A percentile compares a stretch with the other conserved stretches of the same genome.
phyloP scores from a whole-genome alignment of 768 basidiomycete species.

The Candolleomyces eurysporus region DNA sequence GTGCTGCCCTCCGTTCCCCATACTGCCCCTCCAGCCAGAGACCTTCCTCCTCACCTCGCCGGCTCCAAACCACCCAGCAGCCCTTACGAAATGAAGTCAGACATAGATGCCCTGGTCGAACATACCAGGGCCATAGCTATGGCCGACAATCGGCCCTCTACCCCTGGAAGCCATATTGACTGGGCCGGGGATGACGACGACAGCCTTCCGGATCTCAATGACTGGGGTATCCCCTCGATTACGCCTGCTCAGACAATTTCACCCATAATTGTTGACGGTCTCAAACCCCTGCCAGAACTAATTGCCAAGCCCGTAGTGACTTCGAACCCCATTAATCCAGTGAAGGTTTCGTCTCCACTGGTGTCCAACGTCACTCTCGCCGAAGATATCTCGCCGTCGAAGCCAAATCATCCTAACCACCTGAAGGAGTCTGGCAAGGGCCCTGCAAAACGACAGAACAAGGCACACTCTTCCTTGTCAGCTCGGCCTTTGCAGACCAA shows the following conservation, averaged over 20 bases:
- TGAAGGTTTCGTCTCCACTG: background rate
- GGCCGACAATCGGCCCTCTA: slow-evolving; percentile 61
- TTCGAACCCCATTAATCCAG: background rate
- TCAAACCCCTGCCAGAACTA: slow-evolving; percentile 56
- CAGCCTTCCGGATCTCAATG: slow-evolving; percentile 77
- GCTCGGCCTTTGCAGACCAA: no score
- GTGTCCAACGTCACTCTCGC: background rate
- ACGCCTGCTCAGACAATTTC: slow-evolving; percentile 50
- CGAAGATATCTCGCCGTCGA: background rate
- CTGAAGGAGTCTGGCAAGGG: background rate
- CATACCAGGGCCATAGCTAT: slow-evolving; percentile 73
- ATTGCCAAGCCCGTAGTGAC: slow-evolving; percentile 11
- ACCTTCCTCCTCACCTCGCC: slow-evolving; percentile 57
- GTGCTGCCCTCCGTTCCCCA: slow-evolving; percentile 31
- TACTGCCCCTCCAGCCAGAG: slow-evolving; percentile 42
- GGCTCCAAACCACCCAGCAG: slow-evolving; percentile 4
- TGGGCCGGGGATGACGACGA: slow-evolving; percentile 90
- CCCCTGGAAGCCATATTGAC: slow-evolving; percentile 79
- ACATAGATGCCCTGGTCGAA: slow-evolving; percentile 78
- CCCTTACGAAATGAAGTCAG: slow-evolving; percentile 50
- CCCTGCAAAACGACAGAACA: no score
- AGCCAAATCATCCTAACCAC: background rate
- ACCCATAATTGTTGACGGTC: slow-evolving; percentile 63
- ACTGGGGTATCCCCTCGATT: slow-evolving; percentile 71
- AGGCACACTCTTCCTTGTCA: no score